A percentile compares a stretch with the other conserved stretches of the same genome.
phyloP scores from a whole-genome alignment of 192 early-diverging fungal genomes.

The Anaeromyces robustus region DNA sequence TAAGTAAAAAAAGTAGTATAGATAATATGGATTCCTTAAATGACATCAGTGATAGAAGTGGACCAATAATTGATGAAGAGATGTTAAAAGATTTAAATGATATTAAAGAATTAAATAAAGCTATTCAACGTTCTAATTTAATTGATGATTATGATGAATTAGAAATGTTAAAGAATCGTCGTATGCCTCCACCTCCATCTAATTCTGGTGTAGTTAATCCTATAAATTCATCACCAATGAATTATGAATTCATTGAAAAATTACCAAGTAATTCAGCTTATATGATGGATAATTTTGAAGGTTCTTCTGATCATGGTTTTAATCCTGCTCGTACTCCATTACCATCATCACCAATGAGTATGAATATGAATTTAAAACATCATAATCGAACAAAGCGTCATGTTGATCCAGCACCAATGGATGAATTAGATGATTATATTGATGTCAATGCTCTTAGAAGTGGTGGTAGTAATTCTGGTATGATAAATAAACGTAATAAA shows the following conservation, averaged over 20 bases:
- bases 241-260: background rate
- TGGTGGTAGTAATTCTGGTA: background rate
- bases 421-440: background rate
- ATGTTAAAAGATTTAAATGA: background rate
- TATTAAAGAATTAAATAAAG: background rate
- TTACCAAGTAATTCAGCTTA: background rate
- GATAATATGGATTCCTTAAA: background rate
- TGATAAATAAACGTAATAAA: background rate
- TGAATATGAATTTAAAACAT: background rate
- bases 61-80: background rate
- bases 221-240: background rate
- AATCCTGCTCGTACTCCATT: too few relatives aligned
- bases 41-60: background rate
- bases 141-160: background rate
- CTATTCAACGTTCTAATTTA: background rate
- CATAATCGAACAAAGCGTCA: background rate
- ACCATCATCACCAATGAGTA: too few relatives aligned
- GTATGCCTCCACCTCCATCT: background rate
- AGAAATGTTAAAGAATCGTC: background rate
- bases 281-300: background rate
- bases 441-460: background rate
- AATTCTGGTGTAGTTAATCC: background rate
- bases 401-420: background rate
- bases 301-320: background rate
- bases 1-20: background rate